Conservation (phyloP, 345 rosid genomes). For the Turritis glabra region DNA sequence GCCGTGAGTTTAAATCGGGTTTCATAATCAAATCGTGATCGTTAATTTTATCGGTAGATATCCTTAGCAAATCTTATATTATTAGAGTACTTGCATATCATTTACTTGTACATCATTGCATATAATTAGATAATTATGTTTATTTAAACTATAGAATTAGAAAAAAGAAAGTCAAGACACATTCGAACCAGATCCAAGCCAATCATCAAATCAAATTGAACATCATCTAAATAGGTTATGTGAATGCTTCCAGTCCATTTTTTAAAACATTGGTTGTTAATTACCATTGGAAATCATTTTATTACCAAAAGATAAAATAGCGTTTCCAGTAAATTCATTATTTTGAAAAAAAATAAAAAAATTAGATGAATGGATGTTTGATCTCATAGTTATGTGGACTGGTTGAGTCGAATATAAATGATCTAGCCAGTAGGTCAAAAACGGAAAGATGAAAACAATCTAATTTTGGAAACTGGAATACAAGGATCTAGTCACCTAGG, state of each 20-base stretch:
- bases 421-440: neutral
- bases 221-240: neutral
- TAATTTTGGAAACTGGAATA: neutral
- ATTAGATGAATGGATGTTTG: neutral
- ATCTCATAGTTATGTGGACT: neutral
- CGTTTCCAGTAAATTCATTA: neutral
- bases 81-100: no score
- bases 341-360: neutral
- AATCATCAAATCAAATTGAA: neutral
- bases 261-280: neutral
- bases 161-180: neutral
- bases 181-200: neutral
- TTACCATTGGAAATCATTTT: neutral
- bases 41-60: no score
- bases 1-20: no score
- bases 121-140: no score
- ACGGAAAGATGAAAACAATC: neutral
- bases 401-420: neutral
- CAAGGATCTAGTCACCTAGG: slow-evolving; percentile 18
- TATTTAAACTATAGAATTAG: neutral
- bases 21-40: no score
- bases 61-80: no score
- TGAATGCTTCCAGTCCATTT: neutral
- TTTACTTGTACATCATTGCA: neutral
- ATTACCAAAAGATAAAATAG: neutral